Base-by-base conservation (phyloP, 2,329 filamentous ascomycete species). In the Juglanconis sp. region DNA sequence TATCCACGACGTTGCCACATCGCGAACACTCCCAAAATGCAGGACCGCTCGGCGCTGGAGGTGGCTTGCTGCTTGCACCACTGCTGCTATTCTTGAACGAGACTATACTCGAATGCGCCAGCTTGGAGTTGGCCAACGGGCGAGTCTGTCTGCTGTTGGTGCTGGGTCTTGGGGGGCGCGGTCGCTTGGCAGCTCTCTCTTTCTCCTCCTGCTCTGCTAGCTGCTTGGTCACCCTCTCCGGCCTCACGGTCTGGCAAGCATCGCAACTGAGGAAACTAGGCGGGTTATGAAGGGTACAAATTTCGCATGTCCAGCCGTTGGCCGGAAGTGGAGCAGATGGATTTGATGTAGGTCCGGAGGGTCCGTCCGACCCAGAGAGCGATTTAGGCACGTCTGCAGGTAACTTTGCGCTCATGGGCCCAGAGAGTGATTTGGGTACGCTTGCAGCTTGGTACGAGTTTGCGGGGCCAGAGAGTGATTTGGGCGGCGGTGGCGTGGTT, bases 241-340 rank as follows among this genome's bases (percentile, higher is more conserved):
- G 68, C 56, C 78, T 74, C 67, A 81, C 76, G 9, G 69, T 71
- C 9, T 78, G 79, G 65, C 85, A 88, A 5, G 81, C 84, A 63
- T 84, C 83, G 67, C 85, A 88, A 65, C 73, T 79, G 32, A 83
- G 72, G 63, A 74, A 83, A n/a, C 65, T 72, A 8, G 70, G 61
- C 1, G 79, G 79, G 65, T 88, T 88, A 59, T 79, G 75, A 30
- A 87, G 72, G 0, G 85, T 88, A 67, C 85, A 88, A 11, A 78
- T 69, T 24, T 70, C 68, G 65, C 85, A 88, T 9, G 73, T 74
- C 85, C 85, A 87, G 34, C 70, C 71, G 47, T 54, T 66, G 53
- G 67, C 54, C 48, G 59, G 48, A 17, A 56, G 17, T 38, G 59
- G 46, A 38, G 53, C 49, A 56, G 36, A 38, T 59, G n/a, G 24